Evolutionary conservation across 208 protist species (phyloP), one percentile per base, ranked within the genome.

Genomic region (Novymonas esmeraldas): DNA sequence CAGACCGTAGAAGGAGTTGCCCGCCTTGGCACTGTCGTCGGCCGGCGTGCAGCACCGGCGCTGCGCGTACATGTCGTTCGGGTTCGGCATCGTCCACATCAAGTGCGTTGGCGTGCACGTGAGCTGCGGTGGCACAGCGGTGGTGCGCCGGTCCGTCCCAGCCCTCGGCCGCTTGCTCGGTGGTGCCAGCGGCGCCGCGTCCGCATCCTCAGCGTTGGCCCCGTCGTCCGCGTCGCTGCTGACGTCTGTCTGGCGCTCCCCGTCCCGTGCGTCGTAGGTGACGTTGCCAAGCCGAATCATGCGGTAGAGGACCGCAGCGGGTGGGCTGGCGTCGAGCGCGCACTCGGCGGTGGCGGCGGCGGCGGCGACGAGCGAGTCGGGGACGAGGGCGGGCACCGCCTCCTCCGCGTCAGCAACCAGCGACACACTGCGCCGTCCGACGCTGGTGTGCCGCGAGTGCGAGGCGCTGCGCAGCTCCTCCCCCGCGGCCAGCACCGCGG

Each of bases 41-140:
- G 16, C 28, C 57, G 41, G 36, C 24, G n/a, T 34, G 59, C 33
- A 24, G 24, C 20, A 11, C 24, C 46, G 31, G 18, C 46, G 61
- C 26, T 22, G 41, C 48, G 28, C 26, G 22, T 45, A 39, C 4
- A 70, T 46, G 2, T 48, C 55, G 36, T 70, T 76, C 1, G 66
- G 73, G 48, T 76, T 73, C 22, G 76, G 56, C 84, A 91, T 89
- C 6, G 46, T 65, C 86, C 89, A 95, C 39, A 84, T 82, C 70
- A 84, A 80, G 58, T 95, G 84, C 16, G 79, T 79, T 2, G 54
- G 34, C 11, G 86, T 88, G 58, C 90, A 86, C 20, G 51, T 64
- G 31, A 95, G 54, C 36, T 57, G 60, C 29, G 59, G 26, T 3
- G 62, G 18, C 42, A 64, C 67, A n/a, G 36, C 60, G 24, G 34